These are phyloP conservation scores for Pythium apleroticum DNA, from an alignment of 352 stramenopile genomes.

Conservation along the genomic window DNA sequence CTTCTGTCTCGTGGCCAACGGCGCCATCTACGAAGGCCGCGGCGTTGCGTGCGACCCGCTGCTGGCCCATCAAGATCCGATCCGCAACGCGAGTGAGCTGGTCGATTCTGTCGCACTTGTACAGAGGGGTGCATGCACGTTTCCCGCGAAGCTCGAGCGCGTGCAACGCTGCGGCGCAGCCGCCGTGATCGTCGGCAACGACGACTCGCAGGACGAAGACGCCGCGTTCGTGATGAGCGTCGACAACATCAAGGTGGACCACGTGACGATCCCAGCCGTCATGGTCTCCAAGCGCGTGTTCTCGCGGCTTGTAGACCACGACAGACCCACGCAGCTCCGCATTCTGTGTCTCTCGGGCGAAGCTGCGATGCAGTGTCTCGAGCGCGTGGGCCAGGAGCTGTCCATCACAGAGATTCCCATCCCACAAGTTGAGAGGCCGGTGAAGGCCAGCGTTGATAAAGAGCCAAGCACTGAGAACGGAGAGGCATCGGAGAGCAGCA, in stretches of 20 bases:
- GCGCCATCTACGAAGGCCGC: slow-evolving; percentile 41
- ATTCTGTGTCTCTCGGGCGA: slow-evolving; percentile 59
- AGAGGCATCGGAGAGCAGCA: not conserved
- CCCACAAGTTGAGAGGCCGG: not conserved
- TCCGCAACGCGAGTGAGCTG: slow-evolving; percentile 41
- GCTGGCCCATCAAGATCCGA: slow-evolving; percentile 34
- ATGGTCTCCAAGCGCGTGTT: slow-evolving; percentile 62
- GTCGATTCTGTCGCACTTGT: slow-evolving; percentile 47
- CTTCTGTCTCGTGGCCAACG: slow-evolving; percentile 46
- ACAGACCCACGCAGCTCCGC: slow-evolving; percentile 28
- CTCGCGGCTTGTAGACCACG: slow-evolving; percentile 30
- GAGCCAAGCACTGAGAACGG: not conserved
- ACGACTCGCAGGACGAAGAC: slow-evolving; percentile 46
- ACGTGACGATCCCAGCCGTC: slow-evolving; percentile 64
- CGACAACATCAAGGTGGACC: slow-evolving; percentile 58
- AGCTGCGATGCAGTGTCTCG: slow-evolving; percentile 34
- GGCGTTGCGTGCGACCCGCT: slow-evolving; percentile 54
- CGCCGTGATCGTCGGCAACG: slow-evolving; percentile 67
- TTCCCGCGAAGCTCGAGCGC: slow-evolving; percentile 67
- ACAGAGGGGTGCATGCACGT: slow-evolving; percentile 60
- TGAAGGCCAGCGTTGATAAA: not conserved
- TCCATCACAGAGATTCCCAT: slow-evolving; percentile 27
- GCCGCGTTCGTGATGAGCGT: slow-evolving; percentile 77
- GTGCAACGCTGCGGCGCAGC: slow-evolving; percentile 54
- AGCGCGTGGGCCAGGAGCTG: slow-evolving; percentile 22